Evolutionary conservation across 305 asterid species (phyloP), one percentile per base, ranked within the genome.

Genomic region (Fraxinus xanthoxyloides): DNA sequence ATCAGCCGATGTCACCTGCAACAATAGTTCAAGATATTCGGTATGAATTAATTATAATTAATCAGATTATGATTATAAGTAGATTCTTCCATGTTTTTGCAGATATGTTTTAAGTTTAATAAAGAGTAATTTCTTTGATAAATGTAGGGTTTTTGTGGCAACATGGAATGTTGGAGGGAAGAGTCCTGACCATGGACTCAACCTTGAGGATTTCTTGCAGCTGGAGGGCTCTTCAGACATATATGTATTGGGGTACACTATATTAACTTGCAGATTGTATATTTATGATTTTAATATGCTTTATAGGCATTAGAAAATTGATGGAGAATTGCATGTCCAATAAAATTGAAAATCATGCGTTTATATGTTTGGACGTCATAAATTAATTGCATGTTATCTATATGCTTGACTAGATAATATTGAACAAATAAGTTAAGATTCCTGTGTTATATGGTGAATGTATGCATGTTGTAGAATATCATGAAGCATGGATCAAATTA

Each of bases 141-240:
- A 28, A 19, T 87, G 84, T 83, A 95, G 99, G 93, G 85, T 93
- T 72, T 95, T 95, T 40, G 98, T 89, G 34, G 97, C 88, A 59
- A 95, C 99, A 23, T 95, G 99, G 99, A 95, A 95, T 85, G 97
- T 95, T 34, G 99, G 97, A 78, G 99, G 99, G 72, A 93, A 91
- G 77, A 72, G 93, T 72, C 99, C 98, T 19, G 87, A 87, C 72
- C 92, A 84, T n/a, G 93, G 91, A 77, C 95, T 95, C 80, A 88
- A 92, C 77, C 95, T 95, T 34, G 97, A 92, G 76, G 92, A 95
- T 85, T 93, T 95, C 89, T 91, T 95, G 93, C 98, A 93, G 77
- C 90, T 92, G 78, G 98, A 93, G 85, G 97, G 97, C 81, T 89
- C 92, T 86, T 88, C 98, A 30, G 99, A 95, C 78, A 81, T 95